These are phyloP conservation scores for Melastoma candidum DNA, from an alignment of 441 rosid genomes.

Conservation along the genomic window DNA sequence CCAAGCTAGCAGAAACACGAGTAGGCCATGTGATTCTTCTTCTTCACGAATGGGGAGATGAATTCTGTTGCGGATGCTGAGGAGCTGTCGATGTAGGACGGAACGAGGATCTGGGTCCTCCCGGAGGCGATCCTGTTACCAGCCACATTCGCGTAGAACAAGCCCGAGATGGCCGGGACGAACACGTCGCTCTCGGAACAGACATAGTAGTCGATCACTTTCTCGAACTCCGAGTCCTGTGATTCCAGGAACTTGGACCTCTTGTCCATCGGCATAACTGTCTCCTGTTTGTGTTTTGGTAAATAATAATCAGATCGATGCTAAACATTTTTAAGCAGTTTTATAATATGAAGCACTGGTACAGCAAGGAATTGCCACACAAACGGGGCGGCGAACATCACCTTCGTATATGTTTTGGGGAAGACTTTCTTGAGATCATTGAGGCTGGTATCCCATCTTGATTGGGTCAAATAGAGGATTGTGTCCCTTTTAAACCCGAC, in stretches of 20 bases:
- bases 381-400: conserved; percentile 14
- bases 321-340: too few relatives aligned
- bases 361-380: conserved; percentile 7
- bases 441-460: conserved; percentile 89
- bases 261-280: conserved; percentile 75
- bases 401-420: conserved; percentile 91
- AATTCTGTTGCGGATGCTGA: conserved; percentile 42
- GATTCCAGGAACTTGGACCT: conserved; percentile 61
- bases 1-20: conserved; percentile 64
- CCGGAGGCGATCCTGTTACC: conserved; percentile 88
- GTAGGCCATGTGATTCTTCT: conserved; percentile 92
- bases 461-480: conserved; percentile 75
- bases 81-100: conserved; percentile 54
- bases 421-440: conserved; percentile 70
- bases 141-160: conserved; percentile 87
- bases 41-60: conserved; percentile 76
- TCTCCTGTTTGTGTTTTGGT: conserved; percentile 42
- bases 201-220: conserved; percentile 78
- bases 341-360: not conserved
- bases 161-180: conserved; percentile 92
- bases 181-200: conserved; percentile 77
- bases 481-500: conserved; percentile 68
- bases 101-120: conserved; percentile 77
- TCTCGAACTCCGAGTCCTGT: conserved; percentile 69
- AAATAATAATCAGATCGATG: conserved; percentile 6